Percentiles rank a stretch among this genome's conserved stretches.
Conservation (phyloP, 176 grass and related monocot genomes). For the Lolium multiflorum region DNA sequence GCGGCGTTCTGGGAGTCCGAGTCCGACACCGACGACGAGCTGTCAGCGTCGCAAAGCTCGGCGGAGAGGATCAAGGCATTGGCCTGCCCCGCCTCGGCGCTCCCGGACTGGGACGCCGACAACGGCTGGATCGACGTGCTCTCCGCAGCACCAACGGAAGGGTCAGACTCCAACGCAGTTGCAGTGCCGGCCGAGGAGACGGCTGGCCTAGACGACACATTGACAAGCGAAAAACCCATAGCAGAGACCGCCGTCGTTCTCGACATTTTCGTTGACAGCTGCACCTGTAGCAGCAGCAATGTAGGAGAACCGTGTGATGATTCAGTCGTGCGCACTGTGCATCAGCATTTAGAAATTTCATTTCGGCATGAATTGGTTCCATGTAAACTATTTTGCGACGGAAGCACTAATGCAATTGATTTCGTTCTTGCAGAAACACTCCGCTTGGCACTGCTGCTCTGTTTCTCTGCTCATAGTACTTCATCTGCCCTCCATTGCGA, state of each 20-base stretch:
- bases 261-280: neutral
- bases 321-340: neutral
- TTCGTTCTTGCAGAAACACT: too few species aligned
- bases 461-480: too few species aligned
- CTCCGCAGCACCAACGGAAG: neutral
- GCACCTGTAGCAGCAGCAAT: neutral
- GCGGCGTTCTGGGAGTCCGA: neutral
- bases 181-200: neutral
- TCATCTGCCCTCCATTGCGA: too few species aligned
- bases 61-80: slow-evolving; percentile 37
- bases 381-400: too few species aligned
- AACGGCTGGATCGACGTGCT: slow-evolving; percentile 50
- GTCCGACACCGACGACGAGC: slow-evolving; percentile 35
- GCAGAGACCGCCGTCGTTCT: neutral
- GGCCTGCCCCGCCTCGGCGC: slow-evolving; percentile 16
- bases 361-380: too few species aligned
- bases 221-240: neutral
- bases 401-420: too few species aligned
- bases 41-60: neutral
- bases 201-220: neutral
- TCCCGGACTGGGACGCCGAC: slow-evolving; percentile 48
- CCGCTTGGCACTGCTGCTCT: too few species aligned
- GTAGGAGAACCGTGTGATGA: neutral
- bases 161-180: neutral
- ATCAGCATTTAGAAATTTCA: too few species aligned